Base-by-base conservation (phyloP, 208 protist species). In the Leishmania gerbilli region DNA sequence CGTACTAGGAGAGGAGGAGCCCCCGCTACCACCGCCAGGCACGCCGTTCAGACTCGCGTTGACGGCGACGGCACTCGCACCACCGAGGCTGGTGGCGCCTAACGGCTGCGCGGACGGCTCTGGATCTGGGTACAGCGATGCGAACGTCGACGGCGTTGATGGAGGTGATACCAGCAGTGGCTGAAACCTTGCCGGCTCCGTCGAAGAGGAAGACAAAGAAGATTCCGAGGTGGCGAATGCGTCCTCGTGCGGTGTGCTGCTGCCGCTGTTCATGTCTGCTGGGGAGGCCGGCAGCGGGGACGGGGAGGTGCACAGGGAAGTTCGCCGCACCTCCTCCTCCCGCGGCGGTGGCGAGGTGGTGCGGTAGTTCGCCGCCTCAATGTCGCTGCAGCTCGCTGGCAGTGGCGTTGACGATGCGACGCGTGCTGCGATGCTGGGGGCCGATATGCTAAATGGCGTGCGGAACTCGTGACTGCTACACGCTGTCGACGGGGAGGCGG, bases 121-220 rank as follows among this genome's bases (percentile, higher is more conserved):
- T 75, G 67, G 31, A 4, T 51, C 31, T 55, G 62, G 27, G 37
- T 15, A 31, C 42, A 21, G 31, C 24, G 40, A 11, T 9, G 40
- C 24, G 15, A 19, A 34, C 17, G n/a, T 71, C 4, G 58, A 49
- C n/a, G 27, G 42, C 34, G 47, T 17, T 19, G 71, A 51, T 8
- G 51, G 47, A 40, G 15, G 64, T 62, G 47, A 76, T 71, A 53
- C 56, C 56, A 19, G 42, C 56, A 31, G 3, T n/a, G 34, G 9
- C 56, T 56, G 40, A 0, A 64, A 4, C 40, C 37, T 8, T 27
- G 37, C 21, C 11, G 40, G 17, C 19, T 47, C 42, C 34, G n/a
- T 76, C 37, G 79, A 72, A 2, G 83, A 83, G 31, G 83, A 64
- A 15, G 75, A 68, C 6, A 77, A n/a, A 4, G 83, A 79, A 13